A percentile compares a stretch with the other conserved stretches of the same genome.
phyloP scores from a whole-genome alignment of 768 basidiomycete genomes.

The Auriculariales sp. region DNA sequence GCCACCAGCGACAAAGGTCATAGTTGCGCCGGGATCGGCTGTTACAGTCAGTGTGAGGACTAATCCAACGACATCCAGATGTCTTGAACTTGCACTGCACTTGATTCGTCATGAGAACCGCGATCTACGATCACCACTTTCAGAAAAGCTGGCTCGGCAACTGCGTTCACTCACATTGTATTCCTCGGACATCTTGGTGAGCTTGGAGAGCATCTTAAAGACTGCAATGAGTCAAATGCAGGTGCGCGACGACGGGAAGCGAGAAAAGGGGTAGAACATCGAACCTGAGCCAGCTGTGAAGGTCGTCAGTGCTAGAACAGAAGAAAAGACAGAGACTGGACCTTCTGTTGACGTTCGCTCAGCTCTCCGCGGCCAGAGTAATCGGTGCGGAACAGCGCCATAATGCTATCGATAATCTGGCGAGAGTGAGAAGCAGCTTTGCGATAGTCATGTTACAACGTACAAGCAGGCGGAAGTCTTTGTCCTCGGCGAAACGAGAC shows the following conservation, averaged over 20 bases:
- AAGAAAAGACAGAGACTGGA: constrained; percentile 11
- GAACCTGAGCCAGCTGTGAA: constrained; percentile 6
- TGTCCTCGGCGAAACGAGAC: constrained; percentile 78
- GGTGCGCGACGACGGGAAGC: background rate
- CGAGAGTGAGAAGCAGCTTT: constrained; percentile 5
- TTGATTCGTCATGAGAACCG: constrained; percentile 83
- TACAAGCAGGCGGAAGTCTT: constrained; percentile 63
- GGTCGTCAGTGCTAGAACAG: background rate
- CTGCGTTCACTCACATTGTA: constrained; percentile 63
- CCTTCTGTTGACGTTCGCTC: constrained; percentile 89
- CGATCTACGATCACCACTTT: constrained; percentile 41
- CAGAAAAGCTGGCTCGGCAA: too few species aligned
- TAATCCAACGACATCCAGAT: background rate
- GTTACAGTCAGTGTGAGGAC: constrained; percentile 1
- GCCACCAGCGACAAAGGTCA: constrained; percentile 90
- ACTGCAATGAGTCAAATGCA: constrained; percentile 15
- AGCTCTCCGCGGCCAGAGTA: constrained; percentile 87
- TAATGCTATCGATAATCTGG: constrained; percentile 90
- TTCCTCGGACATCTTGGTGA: constrained; percentile 86
- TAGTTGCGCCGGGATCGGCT: constrained; percentile 91
- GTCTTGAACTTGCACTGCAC: constrained; percentile 50
- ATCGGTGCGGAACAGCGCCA: constrained; percentile 93
- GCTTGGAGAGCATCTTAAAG: constrained; percentile 87
- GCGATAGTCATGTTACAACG: constrained; percentile 1
- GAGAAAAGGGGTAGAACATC: background rate